Conservation (phyloP, 2,329 filamentous ascomycete genomes). For the Aureobasidium lini region DNA sequence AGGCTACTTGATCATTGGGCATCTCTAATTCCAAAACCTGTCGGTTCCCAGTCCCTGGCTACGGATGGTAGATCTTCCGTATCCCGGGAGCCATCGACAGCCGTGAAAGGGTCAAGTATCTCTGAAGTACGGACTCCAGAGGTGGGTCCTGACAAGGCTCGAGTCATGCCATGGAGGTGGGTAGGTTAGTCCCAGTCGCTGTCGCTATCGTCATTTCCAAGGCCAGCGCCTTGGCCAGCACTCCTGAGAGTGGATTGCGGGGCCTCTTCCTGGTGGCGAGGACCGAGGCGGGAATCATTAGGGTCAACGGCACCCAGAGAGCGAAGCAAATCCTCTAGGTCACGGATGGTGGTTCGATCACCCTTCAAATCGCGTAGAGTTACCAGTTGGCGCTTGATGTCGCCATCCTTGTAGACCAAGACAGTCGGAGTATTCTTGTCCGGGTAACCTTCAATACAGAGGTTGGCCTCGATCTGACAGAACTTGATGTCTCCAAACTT, state of each 20-base stretch:
- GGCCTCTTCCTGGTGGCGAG: slow-evolving; percentile 51
- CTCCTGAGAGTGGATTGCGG: slow-evolving; percentile 45
- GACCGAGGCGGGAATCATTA: slow-evolving; percentile 69
- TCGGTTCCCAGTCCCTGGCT: not conserved
- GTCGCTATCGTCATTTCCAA: slow-evolving; percentile 40
- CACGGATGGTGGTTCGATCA: slow-evolving; percentile 58
- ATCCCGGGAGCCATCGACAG: not conserved
- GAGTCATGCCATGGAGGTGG: not conserved
- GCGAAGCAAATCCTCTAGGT: slow-evolving; percentile 74
- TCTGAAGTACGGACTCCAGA: not conserved
- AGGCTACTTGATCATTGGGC: not conserved
- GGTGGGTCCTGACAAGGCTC: not conserved
- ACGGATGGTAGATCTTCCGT: not conserved
- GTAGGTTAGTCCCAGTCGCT: slow-evolving; percentile 54
- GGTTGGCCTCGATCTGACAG: slow-evolving; percentile 83
- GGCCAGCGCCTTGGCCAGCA: slow-evolving; percentile 35
- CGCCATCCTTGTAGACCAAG: slow-evolving; percentile 81
- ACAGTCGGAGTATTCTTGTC: slow-evolving; percentile 93
- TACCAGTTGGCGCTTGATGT: slow-evolving; percentile 88
- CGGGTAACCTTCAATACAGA: slow-evolving; percentile 95
- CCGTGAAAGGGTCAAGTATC: not conserved
- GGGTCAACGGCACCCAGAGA: slow-evolving; percentile 72
- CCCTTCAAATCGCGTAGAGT: slow-evolving; percentile 76
- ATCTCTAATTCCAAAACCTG: not conserved
- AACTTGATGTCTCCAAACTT: slow-evolving; percentile 96